phyloP scores from a whole-genome alignment of 352 stramenopile genomes.

The Phytophthora citricola region DNA sequence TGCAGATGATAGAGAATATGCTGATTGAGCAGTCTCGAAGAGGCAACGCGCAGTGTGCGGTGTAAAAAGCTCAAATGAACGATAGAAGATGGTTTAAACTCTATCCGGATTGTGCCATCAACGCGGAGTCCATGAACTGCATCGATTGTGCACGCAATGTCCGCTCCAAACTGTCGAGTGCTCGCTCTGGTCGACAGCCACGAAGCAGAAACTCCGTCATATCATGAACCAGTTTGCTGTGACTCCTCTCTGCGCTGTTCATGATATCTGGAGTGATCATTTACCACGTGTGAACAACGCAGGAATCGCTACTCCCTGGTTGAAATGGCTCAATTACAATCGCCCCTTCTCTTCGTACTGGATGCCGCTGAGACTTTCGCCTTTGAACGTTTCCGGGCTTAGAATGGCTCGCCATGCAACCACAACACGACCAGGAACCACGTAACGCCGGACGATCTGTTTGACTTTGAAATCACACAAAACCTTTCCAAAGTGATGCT shows the following conservation, averaged over 20 bases:
- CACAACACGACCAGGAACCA: constrained; percentile 39
- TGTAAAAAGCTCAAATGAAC: constrained; percentile 10
- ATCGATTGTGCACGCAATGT: constrained; percentile 25
- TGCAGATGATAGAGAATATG: constrained; percentile 68
- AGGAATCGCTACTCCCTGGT: constrained; percentile 8
- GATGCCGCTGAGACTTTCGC: constrained; percentile 40
- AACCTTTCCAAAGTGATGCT: constrained; percentile 45
- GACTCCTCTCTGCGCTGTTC: not conserved
- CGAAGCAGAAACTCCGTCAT: constrained; percentile 41
- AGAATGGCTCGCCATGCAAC: constrained; percentile 53
- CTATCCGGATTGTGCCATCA: not conserved
- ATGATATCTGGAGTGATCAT: constrained; percentile 38
- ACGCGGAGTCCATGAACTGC: not conserved
- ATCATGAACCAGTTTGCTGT: constrained; percentile 35
- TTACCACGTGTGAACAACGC: constrained; percentile 50
- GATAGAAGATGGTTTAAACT: not conserved
- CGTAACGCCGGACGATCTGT: constrained; percentile 50
- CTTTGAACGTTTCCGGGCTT: constrained; percentile 51
- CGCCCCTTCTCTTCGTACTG: constrained; percentile 60
- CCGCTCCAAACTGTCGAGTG: constrained; percentile 45
- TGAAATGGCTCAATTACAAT: constrained; percentile 49
- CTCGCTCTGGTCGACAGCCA: constrained; percentile 31
- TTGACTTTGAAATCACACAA: constrained; percentile 51
- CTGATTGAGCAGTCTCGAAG: constrained; percentile 41
- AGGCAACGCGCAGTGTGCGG: constrained; percentile 14